A percentile compares a stretch with the other conserved stretches of the same genome.
Conservation (phyloP, 768 basidiomycete species). For the Podaxis sp. region DNA sequence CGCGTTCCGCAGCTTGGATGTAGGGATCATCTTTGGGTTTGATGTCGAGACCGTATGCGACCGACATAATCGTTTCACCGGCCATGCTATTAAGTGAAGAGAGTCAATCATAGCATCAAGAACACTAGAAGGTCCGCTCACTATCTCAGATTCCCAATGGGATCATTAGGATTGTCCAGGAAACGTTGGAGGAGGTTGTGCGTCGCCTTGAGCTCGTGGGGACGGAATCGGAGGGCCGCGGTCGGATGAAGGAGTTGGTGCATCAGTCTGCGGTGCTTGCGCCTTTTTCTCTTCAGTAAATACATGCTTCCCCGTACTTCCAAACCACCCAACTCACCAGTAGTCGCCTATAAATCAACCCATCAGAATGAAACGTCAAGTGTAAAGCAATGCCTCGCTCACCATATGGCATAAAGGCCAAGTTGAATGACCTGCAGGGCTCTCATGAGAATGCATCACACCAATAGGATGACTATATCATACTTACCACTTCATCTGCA, state of each 20-base stretch:
- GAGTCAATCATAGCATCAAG: not conserved
- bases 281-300: constrained; percentile 24
- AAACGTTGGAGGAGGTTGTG: constrained; percentile 27
- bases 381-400: constrained; percentile 8
- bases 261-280: constrained; percentile 28
- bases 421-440: constrained; percentile 27
- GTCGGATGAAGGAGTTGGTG: constrained; percentile 29
- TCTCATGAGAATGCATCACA: not conserved
- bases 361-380: not conserved
- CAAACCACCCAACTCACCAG: constrained; percentile 15
- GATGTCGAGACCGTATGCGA: constrained; percentile 36
- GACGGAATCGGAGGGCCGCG: constrained; percentile 23
- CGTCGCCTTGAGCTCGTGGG: constrained; percentile 24
- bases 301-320: not conserved
- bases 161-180: constrained; percentile 22
- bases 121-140: not conserved
- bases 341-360: constrained; percentile 17
- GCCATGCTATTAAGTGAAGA: constrained; percentile 25
- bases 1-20: constrained; percentile 25
- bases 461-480: not conserved
- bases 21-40: constrained; percentile 29
- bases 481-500: constrained; percentile 11
- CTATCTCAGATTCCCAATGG: constrained; percentile 6
- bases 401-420: constrained; percentile 32
- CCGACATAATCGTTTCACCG: constrained; percentile 29